Evolutionary conservation across 2,329 filamentous ascomycete species (phyloP).

Genomic region (Capronia americana): DNA sequence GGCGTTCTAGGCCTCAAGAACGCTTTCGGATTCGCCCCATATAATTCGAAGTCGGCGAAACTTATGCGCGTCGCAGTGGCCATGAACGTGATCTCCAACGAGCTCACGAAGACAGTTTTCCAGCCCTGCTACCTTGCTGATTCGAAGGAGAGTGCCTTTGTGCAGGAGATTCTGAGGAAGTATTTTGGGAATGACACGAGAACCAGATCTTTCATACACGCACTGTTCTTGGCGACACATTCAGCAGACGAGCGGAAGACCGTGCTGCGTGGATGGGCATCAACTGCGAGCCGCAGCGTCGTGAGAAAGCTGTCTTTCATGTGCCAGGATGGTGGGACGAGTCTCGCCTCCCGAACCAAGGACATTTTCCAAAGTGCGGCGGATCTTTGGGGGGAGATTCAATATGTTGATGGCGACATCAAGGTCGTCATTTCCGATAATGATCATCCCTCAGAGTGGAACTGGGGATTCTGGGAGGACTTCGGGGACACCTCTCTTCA

Average conservation of each 20-base stretch:
- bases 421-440: neutral
- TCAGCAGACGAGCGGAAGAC: neutral
- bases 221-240: neutral
- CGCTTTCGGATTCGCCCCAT: neutral
- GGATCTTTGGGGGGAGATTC: neutral
- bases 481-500: neutral
- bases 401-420: neutral
- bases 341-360: neutral
- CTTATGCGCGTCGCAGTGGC: neutral
- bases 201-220: slow-evolving; percentile 1
- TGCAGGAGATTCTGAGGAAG: neutral
- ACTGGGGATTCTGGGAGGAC: neutral
- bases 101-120: neutral
- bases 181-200: neutral
- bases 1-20: neutral
- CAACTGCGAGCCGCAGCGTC: neutral
- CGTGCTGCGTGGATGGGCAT: neutral
- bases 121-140: neutral
- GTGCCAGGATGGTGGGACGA: neutral
- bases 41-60: neutral
- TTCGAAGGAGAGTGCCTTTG: neutral
- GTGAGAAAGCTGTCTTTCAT: neutral
- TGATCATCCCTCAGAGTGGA: neutral
- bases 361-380: neutral
- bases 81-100: neutral